Conservation (phyloP, 441 rosid genomes). For the Euphorbia corollata region DNA sequence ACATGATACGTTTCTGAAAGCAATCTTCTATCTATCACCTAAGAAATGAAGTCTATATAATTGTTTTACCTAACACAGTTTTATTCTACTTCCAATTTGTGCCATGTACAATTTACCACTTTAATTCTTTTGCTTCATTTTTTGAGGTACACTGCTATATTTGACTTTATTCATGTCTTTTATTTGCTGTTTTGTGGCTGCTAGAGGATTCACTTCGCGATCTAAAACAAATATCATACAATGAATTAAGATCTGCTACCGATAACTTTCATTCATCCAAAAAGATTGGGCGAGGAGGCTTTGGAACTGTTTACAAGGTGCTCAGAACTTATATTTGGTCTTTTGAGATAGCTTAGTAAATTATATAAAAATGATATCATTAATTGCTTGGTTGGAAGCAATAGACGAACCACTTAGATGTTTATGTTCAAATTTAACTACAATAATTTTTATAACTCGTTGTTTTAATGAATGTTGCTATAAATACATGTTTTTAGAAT, state of each 20-base stretch:
- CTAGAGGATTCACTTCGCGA: slow-evolving; percentile 34
- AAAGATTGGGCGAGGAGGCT: slow-evolving; percentile 64
- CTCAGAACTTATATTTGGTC: slow-evolving; percentile 15
- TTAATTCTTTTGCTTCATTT: background rate
- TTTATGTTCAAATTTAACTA: background rate
- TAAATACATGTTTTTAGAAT: background rate
- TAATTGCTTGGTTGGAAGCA: background rate
- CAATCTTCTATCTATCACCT: background rate
- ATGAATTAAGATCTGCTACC: slow-evolving; percentile 47
- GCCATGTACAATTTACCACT: background rate
- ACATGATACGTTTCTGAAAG: background rate
- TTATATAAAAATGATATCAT: background rate
- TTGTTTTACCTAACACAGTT: background rate
- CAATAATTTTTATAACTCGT: background rate
- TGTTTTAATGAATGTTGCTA: slow-evolving; percentile 3
- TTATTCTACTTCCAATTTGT: background rate
- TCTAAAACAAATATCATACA: slow-evolving; percentile 41
- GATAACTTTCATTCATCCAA: slow-evolving; percentile 42
- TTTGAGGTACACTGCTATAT: slow-evolving; percentile 1
- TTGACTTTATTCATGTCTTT: slow-evolving; percentile 3
- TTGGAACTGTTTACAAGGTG: slow-evolving; percentile 72
- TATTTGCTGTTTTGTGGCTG: background rate
- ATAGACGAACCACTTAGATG: background rate
- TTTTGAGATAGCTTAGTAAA: background rate
- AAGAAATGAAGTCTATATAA: background rate